These are phyloP conservation scores for Helicocarpus griseus DNA, from an alignment of 2,329 filamentous ascomycete genomes.

Conservation along the genomic window DNA sequence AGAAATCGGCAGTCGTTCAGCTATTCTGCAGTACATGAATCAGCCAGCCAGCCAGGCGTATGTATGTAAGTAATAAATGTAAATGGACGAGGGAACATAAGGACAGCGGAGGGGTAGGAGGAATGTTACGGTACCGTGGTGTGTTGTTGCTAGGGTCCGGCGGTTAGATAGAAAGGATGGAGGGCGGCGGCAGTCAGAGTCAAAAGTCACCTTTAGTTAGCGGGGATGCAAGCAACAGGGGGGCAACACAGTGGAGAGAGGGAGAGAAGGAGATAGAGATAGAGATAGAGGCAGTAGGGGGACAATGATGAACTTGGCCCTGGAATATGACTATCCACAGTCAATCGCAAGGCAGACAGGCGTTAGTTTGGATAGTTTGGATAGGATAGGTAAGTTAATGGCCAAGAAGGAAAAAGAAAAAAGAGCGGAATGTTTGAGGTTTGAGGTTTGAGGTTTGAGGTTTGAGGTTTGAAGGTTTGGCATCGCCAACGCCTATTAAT, in stretches of 20 bases:
- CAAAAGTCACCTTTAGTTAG: too few species aligned
- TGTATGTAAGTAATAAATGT: too few species aligned
- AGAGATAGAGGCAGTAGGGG: not conserved
- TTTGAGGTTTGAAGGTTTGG: too few species aligned
- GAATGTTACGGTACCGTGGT: not conserved
- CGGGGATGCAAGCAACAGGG: not conserved
- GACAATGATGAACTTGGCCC: too few species aligned
- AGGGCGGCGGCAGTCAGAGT: not conserved
- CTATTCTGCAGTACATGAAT: not conserved
- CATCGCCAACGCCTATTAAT: too few species aligned
- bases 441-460: too few species aligned
- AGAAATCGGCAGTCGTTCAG: not conserved
- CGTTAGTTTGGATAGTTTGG: not conserved
- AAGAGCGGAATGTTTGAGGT: constrained; percentile 4
- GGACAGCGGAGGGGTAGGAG: not conserved
- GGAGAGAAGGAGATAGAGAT: not conserved
- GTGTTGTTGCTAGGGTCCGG: not conserved
- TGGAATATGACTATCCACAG: too few species aligned
- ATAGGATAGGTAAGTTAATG: not conserved
- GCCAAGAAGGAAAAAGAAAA: constrained; percentile 5
- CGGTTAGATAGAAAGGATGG: not conserved
- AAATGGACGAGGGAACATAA: too few species aligned
- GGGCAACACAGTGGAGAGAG: not conserved
- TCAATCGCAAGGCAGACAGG: not conserved
- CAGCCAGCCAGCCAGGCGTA: not conserved